Conservation (phyloP, 345 rosid genomes). For the Isatis tinctoria region DNA sequence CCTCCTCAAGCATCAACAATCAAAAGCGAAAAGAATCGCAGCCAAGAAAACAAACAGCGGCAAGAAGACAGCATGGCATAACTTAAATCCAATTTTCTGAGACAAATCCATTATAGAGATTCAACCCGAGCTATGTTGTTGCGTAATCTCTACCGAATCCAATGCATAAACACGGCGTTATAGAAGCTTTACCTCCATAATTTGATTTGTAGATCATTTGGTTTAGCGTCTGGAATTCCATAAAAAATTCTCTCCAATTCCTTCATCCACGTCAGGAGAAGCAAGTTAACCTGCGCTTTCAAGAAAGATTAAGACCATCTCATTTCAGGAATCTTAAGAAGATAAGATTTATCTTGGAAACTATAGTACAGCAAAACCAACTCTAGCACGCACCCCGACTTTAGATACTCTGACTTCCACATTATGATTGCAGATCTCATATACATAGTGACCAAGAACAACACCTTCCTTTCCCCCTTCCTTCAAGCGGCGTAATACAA, state of each 20-base stretch:
- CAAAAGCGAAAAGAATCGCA: too few species aligned
- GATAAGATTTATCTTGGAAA: not conserved
- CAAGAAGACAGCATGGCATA: too few species aligned
- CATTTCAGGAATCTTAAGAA: not conserved
- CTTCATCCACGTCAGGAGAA: constrained; percentile 89
- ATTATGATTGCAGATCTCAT: constrained; percentile 92
- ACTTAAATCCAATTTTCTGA: constrained; percentile 13
- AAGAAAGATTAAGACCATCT: not conserved
- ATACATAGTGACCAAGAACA: constrained; percentile 83
- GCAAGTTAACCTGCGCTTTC: constrained; percentile 71
- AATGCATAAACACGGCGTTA: too few species aligned
- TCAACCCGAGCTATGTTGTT: not conserved
- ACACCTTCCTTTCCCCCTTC: constrained; percentile 91
- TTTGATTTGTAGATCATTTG: constrained; percentile 56
- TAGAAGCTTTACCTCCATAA: constrained; percentile 67
- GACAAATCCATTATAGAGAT: constrained; percentile 7
- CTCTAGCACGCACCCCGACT: constrained; percentile 65
- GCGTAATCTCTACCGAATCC: not conserved
- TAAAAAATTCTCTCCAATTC: constrained; percentile 92
- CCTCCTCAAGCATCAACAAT: too few species aligned
- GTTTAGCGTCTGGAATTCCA: constrained; percentile 89
- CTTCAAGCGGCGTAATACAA: constrained; percentile 72
- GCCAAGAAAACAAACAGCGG: too few species aligned
- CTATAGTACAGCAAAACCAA: not conserved
- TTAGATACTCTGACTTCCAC: constrained; percentile 90